A percentile compares a stretch with the other conserved stretches of the same genome.
phyloP scores from a whole-genome alignment of 768 basidiomycete genomes.

The Antrodiella citrinella region DNA sequence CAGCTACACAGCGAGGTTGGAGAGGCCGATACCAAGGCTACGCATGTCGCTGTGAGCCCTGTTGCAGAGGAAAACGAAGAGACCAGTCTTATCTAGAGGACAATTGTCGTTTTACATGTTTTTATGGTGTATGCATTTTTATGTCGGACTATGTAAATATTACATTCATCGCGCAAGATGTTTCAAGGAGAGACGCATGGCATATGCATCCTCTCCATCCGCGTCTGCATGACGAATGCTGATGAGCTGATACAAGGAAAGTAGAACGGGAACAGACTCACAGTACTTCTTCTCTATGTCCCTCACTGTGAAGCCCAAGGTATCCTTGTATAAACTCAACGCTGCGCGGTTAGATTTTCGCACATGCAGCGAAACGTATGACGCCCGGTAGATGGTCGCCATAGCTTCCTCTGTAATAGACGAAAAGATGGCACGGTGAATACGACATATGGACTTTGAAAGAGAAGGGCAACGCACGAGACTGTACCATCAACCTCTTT shows the following conservation, averaged over 20 bases:
- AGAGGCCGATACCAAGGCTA: not conserved
- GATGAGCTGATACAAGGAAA: constrained; percentile 5
- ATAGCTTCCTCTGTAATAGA: constrained; percentile 92
- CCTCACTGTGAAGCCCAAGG: constrained; percentile 82
- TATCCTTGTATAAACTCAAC: constrained; percentile 79
- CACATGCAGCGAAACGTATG: constrained; percentile 84
- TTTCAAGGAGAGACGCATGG: constrained; percentile 70
- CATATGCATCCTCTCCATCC: constrained; percentile 91
- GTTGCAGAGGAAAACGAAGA: not conserved
- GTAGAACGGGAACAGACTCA: constrained; percentile 32
- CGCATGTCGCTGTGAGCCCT: too few relatives aligned
- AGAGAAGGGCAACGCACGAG: constrained; percentile 51
- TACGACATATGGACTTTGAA: too few relatives aligned
- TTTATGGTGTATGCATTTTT: not conserved
- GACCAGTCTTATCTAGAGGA: not conserved
- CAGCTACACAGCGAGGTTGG: not conserved
- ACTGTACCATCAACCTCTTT: constrained; percentile 89
- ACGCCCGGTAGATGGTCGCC: constrained; percentile 77
- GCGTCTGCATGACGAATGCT: constrained; percentile 48
- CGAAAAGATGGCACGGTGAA: not conserved
- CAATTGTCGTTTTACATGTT: not conserved
- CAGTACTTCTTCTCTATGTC: constrained; percentile 88
- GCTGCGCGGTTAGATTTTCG: constrained; percentile 94
- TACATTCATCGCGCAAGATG: constrained; percentile 9
- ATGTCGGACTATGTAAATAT: not conserved